Evolutionary conservation across 306 rosid species (phyloP).

Genomic region (Ormosia semicastrata): DNA sequence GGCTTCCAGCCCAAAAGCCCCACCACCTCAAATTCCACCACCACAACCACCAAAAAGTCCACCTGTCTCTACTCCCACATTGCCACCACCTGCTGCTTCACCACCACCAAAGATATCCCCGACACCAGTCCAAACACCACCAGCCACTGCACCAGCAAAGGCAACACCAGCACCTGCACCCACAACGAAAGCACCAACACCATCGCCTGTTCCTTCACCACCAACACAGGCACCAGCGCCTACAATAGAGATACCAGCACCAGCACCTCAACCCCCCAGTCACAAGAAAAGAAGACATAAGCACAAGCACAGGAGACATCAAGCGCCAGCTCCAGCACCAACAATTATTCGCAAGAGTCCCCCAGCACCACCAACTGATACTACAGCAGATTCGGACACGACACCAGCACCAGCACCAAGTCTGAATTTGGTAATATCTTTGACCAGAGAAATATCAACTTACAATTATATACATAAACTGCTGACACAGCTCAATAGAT

Average conservation of each 20-base stretch:
- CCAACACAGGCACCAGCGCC: constrained; percentile 60
- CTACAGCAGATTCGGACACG: constrained; percentile 50
- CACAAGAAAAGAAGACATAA: constrained; percentile 62
- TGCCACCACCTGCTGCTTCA: constrained; percentile 52
- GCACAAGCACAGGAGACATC: constrained; percentile 62
- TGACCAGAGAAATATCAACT: neutral
- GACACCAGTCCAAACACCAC: constrained; percentile 59
- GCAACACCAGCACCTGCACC: constrained; percentile 59
- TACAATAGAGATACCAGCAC: constrained; percentile 30
- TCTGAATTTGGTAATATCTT: constrained; percentile 61
- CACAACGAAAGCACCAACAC: constrained; percentile 48
- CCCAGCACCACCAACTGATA: constrained; percentile 80
- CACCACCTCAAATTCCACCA: constrained; percentile 56
- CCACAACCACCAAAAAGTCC: constrained; percentile 60
- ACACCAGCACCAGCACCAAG: constrained; percentile 91
- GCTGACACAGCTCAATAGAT: neutral
- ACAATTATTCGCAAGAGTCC: constrained; percentile 57
- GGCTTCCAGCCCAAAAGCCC: constrained; percentile 41
- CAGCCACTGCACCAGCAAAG: constrained; percentile 58
- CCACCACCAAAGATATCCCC: constrained; percentile 67
- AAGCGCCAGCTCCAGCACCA: constrained; percentile 77
- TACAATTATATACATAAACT: neutral
- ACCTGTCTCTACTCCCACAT: constrained; percentile 51
- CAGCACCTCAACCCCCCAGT: constrained; percentile 51
- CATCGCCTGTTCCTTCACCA: constrained; percentile 52